Evolutionary conservation across 495 filamentous ascomycete species (phyloP).

Genomic region (Astrothelium subdiscretum): DNA sequence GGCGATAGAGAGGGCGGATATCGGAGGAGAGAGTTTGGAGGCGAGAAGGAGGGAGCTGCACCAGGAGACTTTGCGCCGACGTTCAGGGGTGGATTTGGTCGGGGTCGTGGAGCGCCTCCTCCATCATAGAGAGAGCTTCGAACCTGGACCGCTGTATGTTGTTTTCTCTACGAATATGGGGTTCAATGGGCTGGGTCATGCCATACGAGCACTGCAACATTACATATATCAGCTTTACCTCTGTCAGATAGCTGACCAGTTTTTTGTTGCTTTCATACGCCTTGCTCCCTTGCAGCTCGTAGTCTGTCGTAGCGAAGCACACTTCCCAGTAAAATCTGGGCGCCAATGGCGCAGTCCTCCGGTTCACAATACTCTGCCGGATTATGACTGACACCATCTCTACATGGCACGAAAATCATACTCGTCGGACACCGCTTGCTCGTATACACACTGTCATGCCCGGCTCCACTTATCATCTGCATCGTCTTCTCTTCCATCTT

Average conservation of each 20-base stretch:
- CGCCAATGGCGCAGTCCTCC: slow-evolving; percentile 51
- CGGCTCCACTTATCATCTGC: slow-evolving; percentile 43
- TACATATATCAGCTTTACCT: slow-evolving; percentile 36
- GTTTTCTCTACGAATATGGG: neutral
- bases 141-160: neutral
- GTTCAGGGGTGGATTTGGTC: slow-evolving; percentile 47
- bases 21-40: slow-evolving; percentile 74
- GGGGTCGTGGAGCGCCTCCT: neutral
- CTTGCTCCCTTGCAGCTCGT: slow-evolving; percentile 11
- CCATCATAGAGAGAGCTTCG: slow-evolving; percentile 8
- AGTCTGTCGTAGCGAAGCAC: slow-evolving; percentile 48
- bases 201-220: slow-evolving; percentile 2
- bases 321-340: slow-evolving; percentile 49
- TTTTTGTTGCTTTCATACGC: neutral
- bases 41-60: slow-evolving; percentile 91
- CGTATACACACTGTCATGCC: slow-evolving; percentile 54
- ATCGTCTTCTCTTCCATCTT: slow-evolving; percentile 30
- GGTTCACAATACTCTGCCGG: slow-evolving; percentile 49
- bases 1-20: slow-evolving; percentile 72
- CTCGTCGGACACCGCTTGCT: slow-evolving; percentile 48
- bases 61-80: slow-evolving; percentile 79
- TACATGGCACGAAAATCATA: slow-evolving; percentile 59
- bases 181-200: neutral
- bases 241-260: neutral
- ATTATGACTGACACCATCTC: slow-evolving; percentile 55